Evolutionary conservation across 768 basidiomycete species (phyloP).

Genomic region (Hebeloma cylindrosporum): DNA sequence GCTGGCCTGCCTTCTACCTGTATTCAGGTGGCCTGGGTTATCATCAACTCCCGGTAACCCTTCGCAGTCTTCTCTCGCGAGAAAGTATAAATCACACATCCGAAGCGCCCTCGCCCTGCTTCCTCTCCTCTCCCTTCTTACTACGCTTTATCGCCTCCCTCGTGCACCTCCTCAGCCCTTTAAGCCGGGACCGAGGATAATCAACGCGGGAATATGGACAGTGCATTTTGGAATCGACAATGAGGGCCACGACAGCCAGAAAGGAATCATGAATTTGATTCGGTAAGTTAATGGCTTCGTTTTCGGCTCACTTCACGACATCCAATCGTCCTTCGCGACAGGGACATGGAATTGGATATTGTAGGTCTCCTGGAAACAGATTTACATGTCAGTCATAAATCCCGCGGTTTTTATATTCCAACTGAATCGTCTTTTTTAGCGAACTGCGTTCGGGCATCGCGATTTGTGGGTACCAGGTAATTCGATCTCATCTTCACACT

Average conservation of each 20-base stretch:
- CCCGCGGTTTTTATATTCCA: neutral
- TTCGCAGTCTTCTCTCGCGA: slow-evolving; percentile 8
- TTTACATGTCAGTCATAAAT: slow-evolving; percentile 59
- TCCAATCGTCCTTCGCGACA: slow-evolving; percentile 19
- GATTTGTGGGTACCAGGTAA: slow-evolving; percentile 68
- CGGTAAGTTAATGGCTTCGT: slow-evolving; percentile 29
- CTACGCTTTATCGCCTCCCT: slow-evolving; percentile 57
- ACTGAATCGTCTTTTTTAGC: slow-evolving; percentile 26
- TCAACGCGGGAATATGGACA: slow-evolving; percentile 88
- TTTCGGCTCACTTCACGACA: neutral
- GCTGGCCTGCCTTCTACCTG: slow-evolving; percentile 47
- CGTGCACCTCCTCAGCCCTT: slow-evolving; percentile 50
- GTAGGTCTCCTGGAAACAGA: slow-evolving; percentile 87
- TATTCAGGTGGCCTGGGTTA: slow-evolving; percentile 21
- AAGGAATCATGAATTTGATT: slow-evolving; percentile 56
- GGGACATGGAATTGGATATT: slow-evolving; percentile 84
- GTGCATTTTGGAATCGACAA: slow-evolving; percentile 87
- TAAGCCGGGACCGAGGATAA: slow-evolving; percentile 61
- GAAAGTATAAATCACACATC: slow-evolving; percentile 25
- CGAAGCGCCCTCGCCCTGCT: slow-evolving; percentile 38
- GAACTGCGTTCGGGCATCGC: slow-evolving; percentile 70
- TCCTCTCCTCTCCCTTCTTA: slow-evolving; percentile 48
- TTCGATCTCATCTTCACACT: neutral
- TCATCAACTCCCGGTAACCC: neutral
- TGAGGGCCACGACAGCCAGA: slow-evolving; percentile 70